These are phyloP conservation scores for Tirmania nivea DNA, from an alignment of 495 filamentous ascomycete species.

Conservation along the genomic window DNA sequence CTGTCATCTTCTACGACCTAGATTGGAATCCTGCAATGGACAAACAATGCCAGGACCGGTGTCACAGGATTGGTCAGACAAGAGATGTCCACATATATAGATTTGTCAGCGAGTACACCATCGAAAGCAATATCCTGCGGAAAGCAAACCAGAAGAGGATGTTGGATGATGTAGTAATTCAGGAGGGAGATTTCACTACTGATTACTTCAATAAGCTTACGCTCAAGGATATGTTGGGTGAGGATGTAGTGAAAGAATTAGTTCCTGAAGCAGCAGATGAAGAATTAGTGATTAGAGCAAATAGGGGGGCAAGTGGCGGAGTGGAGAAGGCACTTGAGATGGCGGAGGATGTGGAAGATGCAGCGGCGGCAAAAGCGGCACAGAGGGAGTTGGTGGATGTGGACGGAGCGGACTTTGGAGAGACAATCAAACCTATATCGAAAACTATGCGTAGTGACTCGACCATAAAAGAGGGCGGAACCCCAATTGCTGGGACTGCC, in stretches of 20 bases:
- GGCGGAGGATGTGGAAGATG: conserved; percentile 85
- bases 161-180: conserved; percentile 94
- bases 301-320: conserved; percentile 36
- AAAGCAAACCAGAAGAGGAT: conserved; percentile 95
- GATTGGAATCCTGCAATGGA: conserved; percentile 99
- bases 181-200: conserved; percentile 95
- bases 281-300: conserved; percentile 13
- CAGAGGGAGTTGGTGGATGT: conserved; percentile 70
- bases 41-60: conserved; percentile 95
- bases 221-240: conserved; percentile 38
- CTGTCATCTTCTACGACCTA: conserved; percentile 97
- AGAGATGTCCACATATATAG: conserved; percentile 97
- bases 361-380: conserved; percentile 61
- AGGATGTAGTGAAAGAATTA: conserved; percentile 22
- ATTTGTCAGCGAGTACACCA: conserved; percentile 90
- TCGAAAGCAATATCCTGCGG: conserved; percentile 93
- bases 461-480: conserved; percentile 9
- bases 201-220: conserved; percentile 80
- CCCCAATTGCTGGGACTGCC: conserved; percentile 4
- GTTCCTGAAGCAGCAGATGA: conserved; percentile 38
- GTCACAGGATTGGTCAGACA: conserved; percentile 94
- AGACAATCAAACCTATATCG: conserved; percentile 32
- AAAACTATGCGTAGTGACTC: conserved; percentile 22
- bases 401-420: conserved; percentile 83
- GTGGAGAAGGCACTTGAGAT: conserved; percentile 75